phyloP scores from a whole-genome alignment of 1,284 basidiomycete species.

The Leccinum huronense region DNA sequence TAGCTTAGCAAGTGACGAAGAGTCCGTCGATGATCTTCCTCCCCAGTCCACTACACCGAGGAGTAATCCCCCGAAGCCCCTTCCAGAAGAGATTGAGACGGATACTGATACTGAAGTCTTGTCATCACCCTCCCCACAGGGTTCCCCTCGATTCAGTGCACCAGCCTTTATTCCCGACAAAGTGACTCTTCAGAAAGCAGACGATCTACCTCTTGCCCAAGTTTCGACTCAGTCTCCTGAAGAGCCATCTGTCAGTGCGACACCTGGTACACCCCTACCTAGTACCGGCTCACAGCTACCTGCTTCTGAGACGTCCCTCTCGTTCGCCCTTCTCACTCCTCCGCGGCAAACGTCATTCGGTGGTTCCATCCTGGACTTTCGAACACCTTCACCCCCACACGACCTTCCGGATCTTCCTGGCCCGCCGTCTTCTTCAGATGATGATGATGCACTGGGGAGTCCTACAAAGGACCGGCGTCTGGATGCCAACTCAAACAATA shows the following conservation, averaged over 20 bases:
- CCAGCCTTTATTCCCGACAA: slow-evolving; percentile 10
- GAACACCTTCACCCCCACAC: slow-evolving; percentile 61
- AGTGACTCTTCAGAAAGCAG: slow-evolving; percentile 18
- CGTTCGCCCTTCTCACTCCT: slow-evolving; percentile 47
- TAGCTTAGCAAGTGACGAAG: slow-evolving; percentile 41
- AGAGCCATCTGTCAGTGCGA: slow-evolving; percentile 16
- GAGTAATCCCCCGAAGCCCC: slow-evolving; percentile 18
- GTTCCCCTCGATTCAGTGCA: slow-evolving; percentile 21
- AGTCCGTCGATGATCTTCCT: slow-evolving; percentile 24
- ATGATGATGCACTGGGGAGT: slow-evolving; percentile 35
- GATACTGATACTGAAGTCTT: slow-evolving; percentile 33
- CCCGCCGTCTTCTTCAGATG: slow-evolving; percentile 54
- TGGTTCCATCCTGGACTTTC: slow-evolving; percentile 47
- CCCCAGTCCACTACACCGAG: slow-evolving; percentile 30
- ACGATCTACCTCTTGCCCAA: slow-evolving; percentile 14
- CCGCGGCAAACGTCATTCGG: slow-evolving; percentile 45
- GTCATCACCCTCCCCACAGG: slow-evolving; percentile 22
- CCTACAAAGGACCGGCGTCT: slow-evolving; percentile 29
- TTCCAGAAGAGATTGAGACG: slow-evolving; percentile 23
- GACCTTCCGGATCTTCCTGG: slow-evolving; percentile 58
- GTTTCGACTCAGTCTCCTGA: slow-evolving; percentile 4
- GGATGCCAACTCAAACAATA: slow-evolving; percentile 31
- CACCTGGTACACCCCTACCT: slow-evolving; percentile 30
- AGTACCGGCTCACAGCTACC: slow-evolving; percentile 4
- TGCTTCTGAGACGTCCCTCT: slow-evolving; percentile 16